phyloP scores from a whole-genome alignment of 2,329 filamentous ascomycete species.

The Fusarium concolor region DNA sequence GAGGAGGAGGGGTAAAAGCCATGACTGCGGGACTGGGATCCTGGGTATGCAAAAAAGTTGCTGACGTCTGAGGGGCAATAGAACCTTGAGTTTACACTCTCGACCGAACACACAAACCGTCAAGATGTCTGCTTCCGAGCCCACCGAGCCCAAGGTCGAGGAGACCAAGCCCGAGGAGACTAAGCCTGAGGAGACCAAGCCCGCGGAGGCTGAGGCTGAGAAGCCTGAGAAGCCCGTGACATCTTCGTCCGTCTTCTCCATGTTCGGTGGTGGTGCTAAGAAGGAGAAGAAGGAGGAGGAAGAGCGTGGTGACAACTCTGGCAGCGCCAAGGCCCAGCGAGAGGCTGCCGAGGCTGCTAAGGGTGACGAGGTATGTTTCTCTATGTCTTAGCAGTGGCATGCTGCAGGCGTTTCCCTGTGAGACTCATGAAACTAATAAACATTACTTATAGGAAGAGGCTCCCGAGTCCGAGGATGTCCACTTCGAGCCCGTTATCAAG shows the following conservation, averaged over 20 bases:
- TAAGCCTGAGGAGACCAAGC: conserved; percentile 48
- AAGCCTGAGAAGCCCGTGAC: conserved; percentile 61
- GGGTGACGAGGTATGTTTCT: conserved; percentile 64
- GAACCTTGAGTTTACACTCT: conserved; percentile 20
- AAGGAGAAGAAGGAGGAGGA: conserved; percentile 92
- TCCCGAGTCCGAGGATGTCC: conserved; percentile 89
- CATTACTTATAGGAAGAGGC: conserved; percentile 68
- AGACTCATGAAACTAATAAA: conserved; percentile 12
- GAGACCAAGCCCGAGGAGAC: conserved; percentile 55
- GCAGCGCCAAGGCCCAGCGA: conserved; percentile 84
- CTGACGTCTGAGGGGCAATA: conserved; percentile 35
- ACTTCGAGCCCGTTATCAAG: conserved; percentile 97
- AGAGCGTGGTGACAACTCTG: conserved; percentile 87
- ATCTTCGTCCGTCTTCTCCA: conserved; percentile 85
- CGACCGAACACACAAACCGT: conserved; percentile 28
- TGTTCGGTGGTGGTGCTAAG: conserved; percentile 98
- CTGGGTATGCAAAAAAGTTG: conserved; percentile 24
- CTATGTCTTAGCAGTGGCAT: conserved; percentile 25
- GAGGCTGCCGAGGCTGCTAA: conserved; percentile 69
- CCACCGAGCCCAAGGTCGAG: conserved; percentile 66
- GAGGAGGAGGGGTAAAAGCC: conserved; percentile 39
- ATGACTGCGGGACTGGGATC: conserved; percentile 34
- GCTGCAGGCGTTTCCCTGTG: conserved; percentile 3
- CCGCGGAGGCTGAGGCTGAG: conserved; percentile 41
- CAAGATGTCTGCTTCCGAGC: conserved; percentile 63